A percentile compares a stretch with the other conserved stretches of the same genome.
These are phyloP conservation scores for Dactylellina haptotyla DNA, from an alignment of 2,329 filamentous ascomycete species.

Conservation along the genomic window DNA sequence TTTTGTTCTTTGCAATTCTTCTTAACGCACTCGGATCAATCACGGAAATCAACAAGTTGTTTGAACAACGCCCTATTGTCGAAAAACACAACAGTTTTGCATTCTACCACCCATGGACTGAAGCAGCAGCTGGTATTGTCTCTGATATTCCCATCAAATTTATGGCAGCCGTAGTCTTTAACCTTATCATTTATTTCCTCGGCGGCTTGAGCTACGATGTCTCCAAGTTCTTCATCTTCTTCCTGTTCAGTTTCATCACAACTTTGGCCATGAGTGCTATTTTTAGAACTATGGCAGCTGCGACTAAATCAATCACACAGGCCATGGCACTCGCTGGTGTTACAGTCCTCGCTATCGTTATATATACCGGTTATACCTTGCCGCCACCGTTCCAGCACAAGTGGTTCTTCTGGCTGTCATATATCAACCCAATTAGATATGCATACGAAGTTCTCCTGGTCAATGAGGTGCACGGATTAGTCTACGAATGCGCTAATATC, in stretches of 20 bases:
- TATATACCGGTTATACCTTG: slow-evolving; percentile 64
- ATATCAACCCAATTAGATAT: slow-evolving; percentile 72
- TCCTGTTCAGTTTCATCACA: slow-evolving; percentile 71
- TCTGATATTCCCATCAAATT: slow-evolving; percentile 71
- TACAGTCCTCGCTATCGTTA: slow-evolving; percentile 73
- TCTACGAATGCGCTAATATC: slow-evolving; percentile 69
- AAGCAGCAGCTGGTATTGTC: slow-evolving; percentile 68
- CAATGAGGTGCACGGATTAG: slow-evolving; percentile 70
- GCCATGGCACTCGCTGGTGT: slow-evolving; percentile 71
- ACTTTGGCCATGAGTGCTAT: slow-evolving; percentile 72
- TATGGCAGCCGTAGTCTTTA: slow-evolving; percentile 65
- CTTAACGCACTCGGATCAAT: slow-evolving; percentile 71
- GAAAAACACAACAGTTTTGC: slow-evolving; percentile 65
- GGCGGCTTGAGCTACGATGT: slow-evolving; percentile 61
- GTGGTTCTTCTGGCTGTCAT: slow-evolving; percentile 59
- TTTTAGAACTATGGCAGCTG: slow-evolving; percentile 75
- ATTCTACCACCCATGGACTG: slow-evolving; percentile 66
- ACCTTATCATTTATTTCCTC: slow-evolving; percentile 70
- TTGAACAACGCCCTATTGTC: slow-evolving; percentile 64
- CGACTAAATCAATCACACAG: slow-evolving; percentile 74
- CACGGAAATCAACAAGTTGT: slow-evolving; percentile 66
- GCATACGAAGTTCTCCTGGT: slow-evolving; percentile 72
- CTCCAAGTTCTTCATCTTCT: slow-evolving; percentile 73
- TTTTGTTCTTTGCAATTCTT: slow-evolving; percentile 71
- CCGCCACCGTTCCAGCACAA: slow-evolving; percentile 59